These are phyloP conservation scores for Schizochytrium sp. DNA, from an alignment of 108 stramenopile genomes.

Conservation along the genomic window DNA sequence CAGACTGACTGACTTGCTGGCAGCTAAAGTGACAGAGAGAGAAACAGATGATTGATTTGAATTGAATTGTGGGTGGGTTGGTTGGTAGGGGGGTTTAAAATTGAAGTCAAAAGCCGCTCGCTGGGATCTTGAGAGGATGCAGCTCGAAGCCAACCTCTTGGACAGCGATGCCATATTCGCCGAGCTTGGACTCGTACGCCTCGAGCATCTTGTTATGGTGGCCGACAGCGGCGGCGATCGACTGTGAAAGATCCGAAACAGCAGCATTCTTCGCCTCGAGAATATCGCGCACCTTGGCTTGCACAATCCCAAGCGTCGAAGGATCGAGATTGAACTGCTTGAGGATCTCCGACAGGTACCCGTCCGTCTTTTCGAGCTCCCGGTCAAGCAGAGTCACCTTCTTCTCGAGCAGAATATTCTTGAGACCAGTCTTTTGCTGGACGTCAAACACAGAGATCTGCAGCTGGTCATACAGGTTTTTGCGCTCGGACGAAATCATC, in stretches of 20 bases:
- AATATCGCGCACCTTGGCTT: constrained; percentile 42
- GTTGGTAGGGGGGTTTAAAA: too few relatives aligned
- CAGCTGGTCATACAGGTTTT: constrained; percentile 37
- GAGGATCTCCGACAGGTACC: constrained; percentile 57
- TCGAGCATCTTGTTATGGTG: constrained; percentile 33
- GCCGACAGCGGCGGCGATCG: constrained; percentile 26
- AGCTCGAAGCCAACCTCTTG: constrained; percentile 48
- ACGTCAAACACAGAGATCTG: constrained; percentile 44
- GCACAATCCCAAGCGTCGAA: constrained; percentile 11
- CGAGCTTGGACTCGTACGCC: constrained; percentile 32
- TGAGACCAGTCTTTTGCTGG: constrained; percentile 61
- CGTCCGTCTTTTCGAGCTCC: constrained; percentile 51
- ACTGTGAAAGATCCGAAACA: constrained; percentile 25
- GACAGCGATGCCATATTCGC: constrained; percentile 41
- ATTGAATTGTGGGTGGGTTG: too few relatives aligned
- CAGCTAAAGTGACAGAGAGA: too few relatives aligned
- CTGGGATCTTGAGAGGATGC: not conserved
- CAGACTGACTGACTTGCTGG: too few relatives aligned
- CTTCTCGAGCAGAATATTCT: constrained; percentile 63
- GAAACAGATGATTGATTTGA: too few relatives aligned
- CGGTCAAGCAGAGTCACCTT: constrained; percentile 45
- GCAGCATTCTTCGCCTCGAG: constrained; percentile 37
- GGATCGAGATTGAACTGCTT: constrained; percentile 55
- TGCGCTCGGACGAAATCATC: constrained; percentile 30
- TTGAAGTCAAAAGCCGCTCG: too few relatives aligned